These are phyloP conservation scores for Dicorynia guianensis DNA, from an alignment of 306 rosid genomes.

Conservation along the genomic window DNA sequence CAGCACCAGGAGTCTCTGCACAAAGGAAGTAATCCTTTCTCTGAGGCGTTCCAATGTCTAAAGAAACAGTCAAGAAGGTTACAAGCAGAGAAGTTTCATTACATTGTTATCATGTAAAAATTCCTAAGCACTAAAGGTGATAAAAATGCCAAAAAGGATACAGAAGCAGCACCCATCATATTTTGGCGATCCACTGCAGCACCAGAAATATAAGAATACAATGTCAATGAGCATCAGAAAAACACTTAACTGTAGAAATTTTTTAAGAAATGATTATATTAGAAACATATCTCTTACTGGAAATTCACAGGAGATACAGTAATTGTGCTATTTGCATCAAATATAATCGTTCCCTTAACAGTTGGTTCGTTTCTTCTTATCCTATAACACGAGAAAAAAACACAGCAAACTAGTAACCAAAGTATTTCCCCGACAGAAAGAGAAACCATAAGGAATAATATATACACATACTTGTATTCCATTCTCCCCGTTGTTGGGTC, in stretches of 20 bases:
- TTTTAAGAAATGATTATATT: constrained; percentile 10
- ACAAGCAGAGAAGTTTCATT: constrained; percentile 10
- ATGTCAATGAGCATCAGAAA: constrained; percentile 34
- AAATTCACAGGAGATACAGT: constrained; percentile 93
- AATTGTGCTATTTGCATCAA: constrained; percentile 92
- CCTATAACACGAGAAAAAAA: constrained; percentile 57
- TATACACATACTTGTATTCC: constrained; percentile 88
- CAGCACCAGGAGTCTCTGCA: constrained; percentile 98
- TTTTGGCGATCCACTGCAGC: constrained; percentile 82
- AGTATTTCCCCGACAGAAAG: constrained; percentile 12
- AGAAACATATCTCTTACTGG: constrained; percentile 68
- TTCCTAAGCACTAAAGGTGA: constrained; percentile 19
- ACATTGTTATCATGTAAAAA: constrained; percentile 6
- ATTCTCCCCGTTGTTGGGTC: constrained; percentile 95
- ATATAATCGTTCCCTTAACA: constrained; percentile 82
- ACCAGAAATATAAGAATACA: constrained; percentile 31
- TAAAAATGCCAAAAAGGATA: constrained; percentile 61
- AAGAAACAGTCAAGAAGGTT: constrained; percentile 52
- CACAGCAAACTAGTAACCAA: constrained; percentile 10
- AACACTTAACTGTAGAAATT: constrained; percentile 3
- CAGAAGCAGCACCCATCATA: constrained; percentile 98
- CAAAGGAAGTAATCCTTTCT: constrained; percentile 96
- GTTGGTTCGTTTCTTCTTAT: constrained; percentile 85
- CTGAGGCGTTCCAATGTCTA: constrained; percentile 97
- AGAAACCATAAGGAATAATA: constrained; percentile 30